These are phyloP conservation scores for Comarum palustre DNA, from an alignment of 306 rosid species.

Conservation along the genomic window DNA sequence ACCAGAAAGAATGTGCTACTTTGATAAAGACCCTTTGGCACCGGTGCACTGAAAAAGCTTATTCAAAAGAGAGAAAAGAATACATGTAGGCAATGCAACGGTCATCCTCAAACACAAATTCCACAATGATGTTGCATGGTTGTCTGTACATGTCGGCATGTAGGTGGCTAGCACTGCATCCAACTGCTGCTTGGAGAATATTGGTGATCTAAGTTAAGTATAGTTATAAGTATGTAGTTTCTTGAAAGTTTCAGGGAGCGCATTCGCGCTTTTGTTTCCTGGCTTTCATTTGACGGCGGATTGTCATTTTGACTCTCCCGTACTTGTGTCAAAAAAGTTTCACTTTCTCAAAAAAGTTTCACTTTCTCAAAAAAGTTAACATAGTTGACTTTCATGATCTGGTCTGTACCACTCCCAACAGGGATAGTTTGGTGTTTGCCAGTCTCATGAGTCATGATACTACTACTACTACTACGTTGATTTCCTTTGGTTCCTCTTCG, in stretches of 20 bases:
- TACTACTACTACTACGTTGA: neutral
- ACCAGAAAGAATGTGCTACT: neutral
- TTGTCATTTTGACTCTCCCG: too few species aligned
- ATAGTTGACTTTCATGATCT: neutral
- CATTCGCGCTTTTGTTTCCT: too few species aligned
- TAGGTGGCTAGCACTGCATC: conserved; percentile 15
- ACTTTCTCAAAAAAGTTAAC: too few species aligned
- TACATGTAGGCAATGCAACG: conserved; percentile 29
- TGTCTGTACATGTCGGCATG: conserved; percentile 26
- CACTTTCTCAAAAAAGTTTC: too few species aligned
- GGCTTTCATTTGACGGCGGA: too few species aligned
- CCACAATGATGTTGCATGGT: conserved; percentile 6
- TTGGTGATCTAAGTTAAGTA: neutral
- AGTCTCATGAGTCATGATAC: neutral
- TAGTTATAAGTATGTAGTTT: too few species aligned
- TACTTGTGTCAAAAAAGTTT: too few species aligned
- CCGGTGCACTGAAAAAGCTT: conserved; percentile 25
- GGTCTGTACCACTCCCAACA: neutral
- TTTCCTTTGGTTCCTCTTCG: neutral
- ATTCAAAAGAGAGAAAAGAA: conserved; percentile 26
- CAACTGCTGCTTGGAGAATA: conserved; percentile 6
- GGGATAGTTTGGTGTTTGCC: neutral
- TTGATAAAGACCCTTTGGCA: neutral
- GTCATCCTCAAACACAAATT: conserved; percentile 37
- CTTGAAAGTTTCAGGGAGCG: too few species aligned